A percentile compares a stretch with the other conserved stretches of the same genome.
These are phyloP conservation scores for Fusarium secorum DNA, from an alignment of 2,329 filamentous ascomycete species.

Conservation along the genomic window DNA sequence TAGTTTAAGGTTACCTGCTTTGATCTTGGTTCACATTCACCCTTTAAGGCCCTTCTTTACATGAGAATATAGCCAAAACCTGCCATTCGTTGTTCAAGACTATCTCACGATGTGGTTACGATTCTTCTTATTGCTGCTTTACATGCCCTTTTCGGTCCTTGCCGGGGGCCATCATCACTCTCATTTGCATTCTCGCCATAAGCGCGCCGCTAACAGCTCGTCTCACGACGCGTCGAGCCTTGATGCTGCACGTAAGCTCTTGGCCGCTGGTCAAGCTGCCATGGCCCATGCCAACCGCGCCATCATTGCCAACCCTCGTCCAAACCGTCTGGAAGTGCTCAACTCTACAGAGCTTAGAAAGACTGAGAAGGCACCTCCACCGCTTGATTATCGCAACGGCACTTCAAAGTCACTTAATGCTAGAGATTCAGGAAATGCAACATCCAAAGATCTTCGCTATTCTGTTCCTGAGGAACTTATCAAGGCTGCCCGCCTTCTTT, in stretches of 20 bases:
- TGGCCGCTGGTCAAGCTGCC: neutral
- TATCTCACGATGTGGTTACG: neutral
- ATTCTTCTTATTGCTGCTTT: neutral
- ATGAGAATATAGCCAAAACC: no score
- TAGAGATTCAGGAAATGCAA: neutral
- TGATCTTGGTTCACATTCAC: no score
- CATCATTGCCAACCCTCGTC: neutral
- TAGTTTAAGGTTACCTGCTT: no score
- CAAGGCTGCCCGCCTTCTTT: neutral
- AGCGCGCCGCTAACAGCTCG: neutral
- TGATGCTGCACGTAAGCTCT: neutral
- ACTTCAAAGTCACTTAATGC: neutral
- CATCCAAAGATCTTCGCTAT: neutral
- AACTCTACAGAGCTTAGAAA: neutral
- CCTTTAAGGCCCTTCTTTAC: no score
- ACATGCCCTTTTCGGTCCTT: neutral
- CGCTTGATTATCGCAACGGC: neutral
- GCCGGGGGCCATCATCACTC: neutral
- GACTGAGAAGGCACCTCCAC: neutral
- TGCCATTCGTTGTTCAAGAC: no score
- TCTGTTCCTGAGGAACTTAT: neutral
- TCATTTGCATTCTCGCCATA: neutral
- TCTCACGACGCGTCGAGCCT: neutral
- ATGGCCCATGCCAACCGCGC: neutral
- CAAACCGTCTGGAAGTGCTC: neutral